Evolutionary conservation across 495 filamentous ascomycete genomes (phyloP), one percentile per base, ranked within the genome.

Genomic region (Glutinoglossum americanum): DNA sequence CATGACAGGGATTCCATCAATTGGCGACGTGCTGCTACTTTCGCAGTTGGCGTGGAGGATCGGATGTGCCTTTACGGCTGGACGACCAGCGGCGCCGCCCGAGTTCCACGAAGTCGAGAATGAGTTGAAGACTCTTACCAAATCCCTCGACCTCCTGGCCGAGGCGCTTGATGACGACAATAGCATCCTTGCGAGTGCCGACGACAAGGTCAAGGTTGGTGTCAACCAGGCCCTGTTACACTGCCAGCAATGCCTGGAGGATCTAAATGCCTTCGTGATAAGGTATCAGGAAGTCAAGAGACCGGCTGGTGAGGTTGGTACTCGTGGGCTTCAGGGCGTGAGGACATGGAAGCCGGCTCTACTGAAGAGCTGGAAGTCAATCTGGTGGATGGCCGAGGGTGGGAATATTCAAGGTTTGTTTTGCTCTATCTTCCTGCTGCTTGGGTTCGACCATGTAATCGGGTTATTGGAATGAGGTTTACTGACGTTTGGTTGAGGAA

Each of bases 11-110:
- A 57, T 62, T 8, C 63, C 64, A 0, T 69, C 65, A 2, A 68
- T 69, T 26, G 70, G 70, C 27, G 70, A 73, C 57, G 69, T 72
- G 35, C 60, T 73, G 39, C 64, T 71, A 62, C 64, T 73, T 3
- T 70, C 67, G 0, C 68, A 71, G 57, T 51, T 64, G 27, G 70
- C 70, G 13, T 72, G 68, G 66, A 68, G 66, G 58, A 66, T 71
- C 35, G 70, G 66, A 35, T 39, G 69, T 47, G 68, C 70, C 21
- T 73, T 73, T 58, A 69, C 68, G 30, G 61, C 69, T 13, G 67
- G 70, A n/a, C 60, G 69, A 23, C 64, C 62, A 41, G 58, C 58
- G 47, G 67, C 70, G 44, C 70, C 70, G 3, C 15, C 57, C 11
- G 70, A 72, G 47, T 73, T 73, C 55, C 55, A 53, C 8, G 69